These are phyloP conservation scores for Epichloe sp. DNA, from an alignment of 2,329 filamentous ascomycete genomes.

Conservation along the genomic window DNA sequence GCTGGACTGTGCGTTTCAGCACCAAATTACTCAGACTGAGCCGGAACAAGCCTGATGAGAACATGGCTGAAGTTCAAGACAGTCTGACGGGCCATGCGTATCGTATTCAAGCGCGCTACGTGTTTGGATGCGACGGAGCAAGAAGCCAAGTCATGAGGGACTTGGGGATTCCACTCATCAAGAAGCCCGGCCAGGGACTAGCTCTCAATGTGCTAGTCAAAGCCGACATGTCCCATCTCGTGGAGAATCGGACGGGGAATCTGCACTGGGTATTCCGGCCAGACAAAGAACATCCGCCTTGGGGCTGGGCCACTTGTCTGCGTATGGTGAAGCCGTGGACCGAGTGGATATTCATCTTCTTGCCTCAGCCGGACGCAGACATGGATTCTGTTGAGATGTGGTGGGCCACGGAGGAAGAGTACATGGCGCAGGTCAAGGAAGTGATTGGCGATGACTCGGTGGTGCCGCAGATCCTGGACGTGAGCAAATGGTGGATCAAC, in stretches of 20 bases:
- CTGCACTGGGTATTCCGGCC: slow-evolving; percentile 49
- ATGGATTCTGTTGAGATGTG: slow-evolving; percentile 14
- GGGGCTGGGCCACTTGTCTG: slow-evolving; percentile 35
- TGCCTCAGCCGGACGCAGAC: slow-evolving; percentile 28
- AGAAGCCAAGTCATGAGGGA: slow-evolving; percentile 24
- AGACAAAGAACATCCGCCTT: slow-evolving; percentile 34
- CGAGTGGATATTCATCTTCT: slow-evolving; percentile 47
- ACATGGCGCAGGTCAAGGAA: slow-evolving; percentile 29
- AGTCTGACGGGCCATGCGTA: slow-evolving; percentile 24
- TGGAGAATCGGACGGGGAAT: slow-evolving; percentile 39
- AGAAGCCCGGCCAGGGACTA: slow-evolving; percentile 25
- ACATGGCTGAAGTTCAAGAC: slow-evolving; percentile 22
- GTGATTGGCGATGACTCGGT: slow-evolving; percentile 42
- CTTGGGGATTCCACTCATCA: slow-evolving; percentile 26
- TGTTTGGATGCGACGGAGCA: slow-evolving; percentile 42
- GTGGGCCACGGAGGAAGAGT: slow-evolving; percentile 31
- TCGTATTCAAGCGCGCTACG: slow-evolving; percentile 33
- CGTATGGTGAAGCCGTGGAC: slow-evolving; percentile 52
- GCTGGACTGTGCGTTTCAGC: slow-evolving; percentile 24
- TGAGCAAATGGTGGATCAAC: slow-evolving; percentile 48
- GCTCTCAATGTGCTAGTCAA: slow-evolving; percentile 29
- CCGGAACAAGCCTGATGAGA: slow-evolving; percentile 11
- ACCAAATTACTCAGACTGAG: slow-evolving; percentile 20
- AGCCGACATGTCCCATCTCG: slow-evolving; percentile 34
- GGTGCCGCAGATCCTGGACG: slow-evolving; percentile 34